Percentiles rank a stretch among this genome's conserved stretches.
phyloP scores from a whole-genome alignment of 306 rosid genomes.

The Datisca glomerata region DNA sequence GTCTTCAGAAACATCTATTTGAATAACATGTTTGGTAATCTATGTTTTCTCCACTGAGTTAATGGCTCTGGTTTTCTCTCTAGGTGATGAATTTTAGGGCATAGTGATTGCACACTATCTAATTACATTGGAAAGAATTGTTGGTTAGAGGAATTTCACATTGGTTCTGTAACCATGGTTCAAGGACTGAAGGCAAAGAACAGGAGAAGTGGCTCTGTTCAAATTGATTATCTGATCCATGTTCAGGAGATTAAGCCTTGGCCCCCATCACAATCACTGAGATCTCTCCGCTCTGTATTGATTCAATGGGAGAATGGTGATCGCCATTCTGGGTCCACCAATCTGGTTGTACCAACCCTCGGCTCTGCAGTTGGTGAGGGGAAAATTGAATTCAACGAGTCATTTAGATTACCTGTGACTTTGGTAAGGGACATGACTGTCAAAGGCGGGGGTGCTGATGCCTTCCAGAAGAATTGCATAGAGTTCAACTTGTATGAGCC shows the following conservation, averaged over 20 bases:
- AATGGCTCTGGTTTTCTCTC: constrained; percentile 9
- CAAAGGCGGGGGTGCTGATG: constrained; percentile 43
- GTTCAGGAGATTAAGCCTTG: constrained; percentile 87
- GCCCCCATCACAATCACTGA: constrained; percentile 86
- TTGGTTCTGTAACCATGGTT: constrained; percentile 34
- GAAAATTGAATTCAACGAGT: constrained; percentile 63
- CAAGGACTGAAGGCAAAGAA: constrained; percentile 58
- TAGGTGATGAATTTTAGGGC: constrained; percentile 16
- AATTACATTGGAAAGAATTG: constrained; percentile 18
- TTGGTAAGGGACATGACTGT: constrained; percentile 57
- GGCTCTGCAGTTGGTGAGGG: constrained; percentile 69
- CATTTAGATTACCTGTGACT: constrained; percentile 64
- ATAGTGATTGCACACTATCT: constrained; percentile 13
- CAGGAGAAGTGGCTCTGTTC: constrained; percentile 43
- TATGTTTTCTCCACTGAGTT: not conserved
- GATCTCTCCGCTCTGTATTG: constrained; percentile 55
- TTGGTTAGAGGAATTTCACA: constrained; percentile 7
- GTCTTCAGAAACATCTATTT: too few species aligned
- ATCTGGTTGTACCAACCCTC: constrained; percentile 45
- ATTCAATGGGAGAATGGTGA: constrained; percentile 94
- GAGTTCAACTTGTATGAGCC: constrained; percentile 80
- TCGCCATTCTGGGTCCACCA: constrained; percentile 72
- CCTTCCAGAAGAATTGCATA: constrained; percentile 66
- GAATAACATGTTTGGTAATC: too few species aligned
- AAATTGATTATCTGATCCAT: constrained; percentile 49